Evolutionary conservation across 2,329 filamentous ascomycete genomes (phyloP), one percentile per base, ranked within the genome.

Genomic region (Fusarium albosuccineum): DNA sequence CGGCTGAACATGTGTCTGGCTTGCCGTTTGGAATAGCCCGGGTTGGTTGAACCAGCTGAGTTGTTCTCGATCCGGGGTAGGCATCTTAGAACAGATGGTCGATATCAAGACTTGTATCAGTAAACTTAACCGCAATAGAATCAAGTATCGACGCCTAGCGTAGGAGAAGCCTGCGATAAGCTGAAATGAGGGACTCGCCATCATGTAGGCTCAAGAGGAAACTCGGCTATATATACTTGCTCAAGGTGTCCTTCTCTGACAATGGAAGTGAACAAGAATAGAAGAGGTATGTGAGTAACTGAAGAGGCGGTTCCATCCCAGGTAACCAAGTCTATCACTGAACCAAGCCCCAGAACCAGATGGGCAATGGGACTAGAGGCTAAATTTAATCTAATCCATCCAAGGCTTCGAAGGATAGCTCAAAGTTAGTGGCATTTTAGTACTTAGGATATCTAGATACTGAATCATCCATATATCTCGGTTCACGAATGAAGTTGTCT

Each of bases 281-380:
- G 11, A 13, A 33, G 29, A 33, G 7, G 37, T 42, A 39, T 30
- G 55, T 60, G 49, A 46, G 49, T 26, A 14, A 30, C 17, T 13
- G n/a, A 29, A 50, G 46, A 29, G 9, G n/a, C 11, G 6, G 34
- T 22, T 27, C 22, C 29, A 14, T 40, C 7, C 8, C 14, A 22
- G 22, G 22, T 22, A 22, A 5, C 22, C 22, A 22, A 22, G 22
- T 37, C 48, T 64, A 29, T 26, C 33, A 53, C 37, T 63, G 42
- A 58, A 16, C 39, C 41, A 29, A 37, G 44, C 9, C 36, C 17
- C 6, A 51, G 6, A 1, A 16, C 26, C 26, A 6, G 17, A 40
- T 51, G 36, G 40, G 30, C 26, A 51, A 51, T 51, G n/a, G 27
- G 37, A 39, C 22, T 5, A 22, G 1, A 22, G 22, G 5, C 22